A percentile compares a stretch with the other conserved stretches of the same genome.
These are phyloP conservation scores for Saccharomycopsis crataegensis DNA, from an alignment of 1,139 yeast species.

Conservation along the genomic window DNA sequence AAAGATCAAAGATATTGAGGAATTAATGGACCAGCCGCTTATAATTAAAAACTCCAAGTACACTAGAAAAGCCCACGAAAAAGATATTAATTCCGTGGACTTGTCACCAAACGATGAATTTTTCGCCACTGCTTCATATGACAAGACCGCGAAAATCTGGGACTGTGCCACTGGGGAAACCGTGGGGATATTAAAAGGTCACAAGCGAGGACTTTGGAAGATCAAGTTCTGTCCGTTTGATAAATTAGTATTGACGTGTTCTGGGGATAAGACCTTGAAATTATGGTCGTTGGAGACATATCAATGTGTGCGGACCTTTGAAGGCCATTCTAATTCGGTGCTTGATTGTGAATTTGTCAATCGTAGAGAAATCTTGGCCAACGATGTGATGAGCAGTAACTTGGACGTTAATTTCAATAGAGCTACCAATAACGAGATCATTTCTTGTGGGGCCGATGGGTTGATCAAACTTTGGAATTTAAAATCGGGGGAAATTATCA, in stretches of 20 bases:
- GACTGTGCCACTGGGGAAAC: constrained; percentile 74
- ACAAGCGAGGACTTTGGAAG: constrained; percentile 93
- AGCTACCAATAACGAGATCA: constrained; percentile 28
- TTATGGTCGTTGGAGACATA: constrained; percentile 81
- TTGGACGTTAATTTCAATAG: constrained; percentile 8
- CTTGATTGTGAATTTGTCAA: constrained; percentile 71
- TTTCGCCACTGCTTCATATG: constrained; percentile 95
- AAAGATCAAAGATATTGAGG: constrained; percentile 30
- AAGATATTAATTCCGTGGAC: constrained; percentile 85
- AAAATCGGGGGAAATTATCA: constrained; percentile 65
- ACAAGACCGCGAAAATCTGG: constrained; percentile 88
- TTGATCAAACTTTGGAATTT: constrained; percentile 85
- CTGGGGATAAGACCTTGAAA: constrained; percentile 87
- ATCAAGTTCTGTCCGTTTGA: constrained; percentile 75
- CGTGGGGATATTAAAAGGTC: constrained; percentile 78
- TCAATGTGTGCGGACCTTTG: constrained; percentile 73
- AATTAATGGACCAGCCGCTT: constrained; percentile 19
- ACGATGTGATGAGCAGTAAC: constrained; percentile 7
- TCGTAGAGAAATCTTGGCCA: constrained; percentile 39
- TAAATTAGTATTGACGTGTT: constrained; percentile 65
- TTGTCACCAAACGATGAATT: constrained; percentile 81
- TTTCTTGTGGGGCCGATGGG: constrained; percentile 93
- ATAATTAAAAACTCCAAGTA: constrained; percentile 55
- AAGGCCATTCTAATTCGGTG: constrained; percentile 91
- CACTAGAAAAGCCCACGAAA: constrained; percentile 94